Conservation (phyloP, 805 yeast species). For the Nadsonia fulvescens region DNA sequence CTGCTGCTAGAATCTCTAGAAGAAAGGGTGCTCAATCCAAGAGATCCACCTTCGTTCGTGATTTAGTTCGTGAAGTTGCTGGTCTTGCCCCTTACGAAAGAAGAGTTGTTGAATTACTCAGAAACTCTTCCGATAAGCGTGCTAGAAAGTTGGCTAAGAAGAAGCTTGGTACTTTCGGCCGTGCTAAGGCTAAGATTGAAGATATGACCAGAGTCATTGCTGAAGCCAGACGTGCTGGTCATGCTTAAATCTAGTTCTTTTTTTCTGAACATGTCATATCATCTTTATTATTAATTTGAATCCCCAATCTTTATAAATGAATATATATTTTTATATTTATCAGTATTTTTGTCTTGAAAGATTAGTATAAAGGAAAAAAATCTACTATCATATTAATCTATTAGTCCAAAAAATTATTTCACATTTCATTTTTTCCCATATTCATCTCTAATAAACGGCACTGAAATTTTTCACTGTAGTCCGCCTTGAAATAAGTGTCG, state of each 20-base stretch:
- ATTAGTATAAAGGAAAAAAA: no score
- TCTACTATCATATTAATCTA: no score
- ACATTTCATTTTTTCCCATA: no score
- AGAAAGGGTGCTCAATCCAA: conserved; percentile 93
- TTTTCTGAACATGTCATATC: no score
- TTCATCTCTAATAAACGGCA: no score
- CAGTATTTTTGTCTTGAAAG: no score
- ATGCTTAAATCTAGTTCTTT: no score
- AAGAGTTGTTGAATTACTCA: conserved; percentile 97
- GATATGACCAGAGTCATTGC: conserved; percentile 93
- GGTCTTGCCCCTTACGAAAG: conserved; percentile 99
- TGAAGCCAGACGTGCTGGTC: conserved; percentile 52
- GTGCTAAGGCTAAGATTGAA: conserved; percentile 99
- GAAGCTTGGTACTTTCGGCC: conserved; percentile 97
- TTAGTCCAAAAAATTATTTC: no score
- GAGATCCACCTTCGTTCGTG: conserved; percentile 92
- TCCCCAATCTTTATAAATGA: conserved; percentile 1
- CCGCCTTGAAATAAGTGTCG: no score
- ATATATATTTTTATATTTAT: no score
- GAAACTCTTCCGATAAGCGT: conserved; percentile 99
- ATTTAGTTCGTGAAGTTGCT: conserved; percentile 87
- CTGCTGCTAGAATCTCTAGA: conserved; percentile 79
- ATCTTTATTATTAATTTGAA: no score
- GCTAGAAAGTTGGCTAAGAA: conserved; percentile 99
- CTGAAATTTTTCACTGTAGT: no score